Percentiles rank a stretch among this genome's conserved stretches.
These are phyloP conservation scores for Sporothrix euskadiensis DNA, from an alignment of 2,329 filamentous ascomycete species.

Conservation along the genomic window DNA sequence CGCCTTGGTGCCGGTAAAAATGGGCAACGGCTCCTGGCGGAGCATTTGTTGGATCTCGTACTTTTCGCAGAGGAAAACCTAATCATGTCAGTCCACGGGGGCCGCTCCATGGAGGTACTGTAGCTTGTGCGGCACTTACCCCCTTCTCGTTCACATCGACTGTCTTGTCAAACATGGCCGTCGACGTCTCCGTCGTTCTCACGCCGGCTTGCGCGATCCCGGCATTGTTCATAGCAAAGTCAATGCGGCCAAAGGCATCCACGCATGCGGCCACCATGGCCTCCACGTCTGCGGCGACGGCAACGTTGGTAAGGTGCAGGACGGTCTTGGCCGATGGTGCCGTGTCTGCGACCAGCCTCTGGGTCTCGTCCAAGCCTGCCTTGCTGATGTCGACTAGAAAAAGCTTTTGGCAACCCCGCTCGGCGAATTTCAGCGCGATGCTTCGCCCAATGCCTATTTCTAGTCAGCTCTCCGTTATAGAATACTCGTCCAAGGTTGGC, in stretches of 20 bases:
- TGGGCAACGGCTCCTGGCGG: neutral
- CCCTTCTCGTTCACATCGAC: neutral
- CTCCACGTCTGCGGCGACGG: neutral
- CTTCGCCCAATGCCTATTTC: neutral
- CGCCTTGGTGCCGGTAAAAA: neutral
- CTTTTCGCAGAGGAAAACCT: neutral
- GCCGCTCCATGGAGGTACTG: too few species aligned
- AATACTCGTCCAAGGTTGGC: neutral
- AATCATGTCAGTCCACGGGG: too few species aligned
- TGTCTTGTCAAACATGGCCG: neutral
- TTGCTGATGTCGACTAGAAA: conserved; percentile 2
- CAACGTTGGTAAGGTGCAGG: neutral
- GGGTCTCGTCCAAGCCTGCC: neutral
- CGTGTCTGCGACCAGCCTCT: neutral
- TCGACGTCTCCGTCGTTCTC: neutral
- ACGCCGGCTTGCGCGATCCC: neutral
- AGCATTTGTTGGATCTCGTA: conserved; percentile 10
- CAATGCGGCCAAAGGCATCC: neutral
- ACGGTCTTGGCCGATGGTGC: conserved; percentile 1
- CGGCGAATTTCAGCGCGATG: conserved; percentile 1
- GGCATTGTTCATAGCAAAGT: conserved; percentile 11
- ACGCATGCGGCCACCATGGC: conserved; percentile 8
- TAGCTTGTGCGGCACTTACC: too few species aligned
- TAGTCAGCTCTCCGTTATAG: neutral
- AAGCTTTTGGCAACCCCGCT: neutral